Conservation (phyloP, 2,329 filamentous ascomycete genomes). For the Arthrocladium fulminans region DNA sequence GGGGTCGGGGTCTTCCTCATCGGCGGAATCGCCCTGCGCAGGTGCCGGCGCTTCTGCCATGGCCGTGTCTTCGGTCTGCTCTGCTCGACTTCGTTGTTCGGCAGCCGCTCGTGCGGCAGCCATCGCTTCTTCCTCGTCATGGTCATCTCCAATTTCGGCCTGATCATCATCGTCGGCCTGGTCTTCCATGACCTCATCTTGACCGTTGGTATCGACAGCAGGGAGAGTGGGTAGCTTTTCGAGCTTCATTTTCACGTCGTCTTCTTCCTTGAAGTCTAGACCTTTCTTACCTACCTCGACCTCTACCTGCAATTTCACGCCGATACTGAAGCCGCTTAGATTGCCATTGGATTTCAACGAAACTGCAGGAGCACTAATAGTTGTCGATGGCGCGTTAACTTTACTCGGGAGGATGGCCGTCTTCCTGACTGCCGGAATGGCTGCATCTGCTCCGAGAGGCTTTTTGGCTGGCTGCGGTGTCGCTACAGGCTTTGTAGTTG, state of each 20-base stretch:
- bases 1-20: slow-evolving; percentile 70
- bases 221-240: slow-evolving; percentile 77
- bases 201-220: slow-evolving; percentile 52
- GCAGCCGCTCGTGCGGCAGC: slow-evolving; percentile 78
- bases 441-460: slow-evolving; percentile 51
- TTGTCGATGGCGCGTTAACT: slow-evolving; percentile 27
- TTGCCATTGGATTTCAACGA: slow-evolving; percentile 60
- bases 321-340: slow-evolving; percentile 75
- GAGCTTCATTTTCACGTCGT: slow-evolving; percentile 76
- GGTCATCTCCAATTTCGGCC: slow-evolving; percentile 65
- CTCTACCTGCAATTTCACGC: slow-evolving; percentile 56
- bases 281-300: slow-evolving; percentile 65
- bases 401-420: slow-evolving; percentile 34
- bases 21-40: slow-evolving; percentile 32
- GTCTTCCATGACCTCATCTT: slow-evolving; percentile 40
- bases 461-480: slow-evolving; percentile 75
- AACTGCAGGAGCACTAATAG: slow-evolving; percentile 16
- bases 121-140: slow-evolving; percentile 77
- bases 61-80: slow-evolving; percentile 25
- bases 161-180: slow-evolving; percentile 65
- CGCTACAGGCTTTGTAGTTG: slow-evolving; percentile 60
- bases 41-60: slow-evolving; percentile 30
- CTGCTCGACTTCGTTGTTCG: slow-evolving; percentile 56
- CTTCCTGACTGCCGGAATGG: slow-evolving; percentile 31
- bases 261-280: slow-evolving; percentile 79